Evolutionary conservation across 208 protist species (phyloP), one percentile per base, ranked within the genome.

Genomic region (Acanthamoeba royreba): DNA sequence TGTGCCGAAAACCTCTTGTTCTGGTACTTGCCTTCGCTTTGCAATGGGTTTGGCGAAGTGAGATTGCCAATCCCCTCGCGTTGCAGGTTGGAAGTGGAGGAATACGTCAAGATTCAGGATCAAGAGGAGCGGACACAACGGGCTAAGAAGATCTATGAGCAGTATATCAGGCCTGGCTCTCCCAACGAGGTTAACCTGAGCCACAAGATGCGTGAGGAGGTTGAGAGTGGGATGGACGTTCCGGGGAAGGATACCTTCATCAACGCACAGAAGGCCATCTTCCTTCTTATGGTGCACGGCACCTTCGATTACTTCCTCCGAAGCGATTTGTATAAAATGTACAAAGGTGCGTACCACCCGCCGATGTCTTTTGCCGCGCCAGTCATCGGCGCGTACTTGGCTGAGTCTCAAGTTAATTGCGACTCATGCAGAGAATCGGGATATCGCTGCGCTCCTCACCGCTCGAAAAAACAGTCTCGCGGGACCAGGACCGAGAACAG

Each of bases 241-340:
- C 47, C 79, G 9, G 40, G 1, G 19, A 2, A 15, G 25, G 42
- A 53, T 17, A 88, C 79, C 47, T 88, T 88, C 79, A 53, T 31
- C 31, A 40, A 7, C 15, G 79, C 49, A 13, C 79, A 88, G 49
- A 88, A 88, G 79, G 38, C 43, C 42, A 88, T 61, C 47, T 88
- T 88, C 35, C 47, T 88, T 11, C 35, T 88, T 2, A 25, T 88
- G 33, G 79, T 61, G 28, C 43, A 88, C 47, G 49, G 47, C 42
- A 88, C 43, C 46, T 88, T 88, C 33, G 79, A 88, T 33, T 61
- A 88, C 47, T 88, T 88, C 49, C 47, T 88, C 7, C 79, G 79
- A 61, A 88, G 79, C 79, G 79, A 88, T 19, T 5, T 88, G 47
- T 88, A 88, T 28, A 58, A 61, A 88, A 38, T 38, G 47, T 88